These are phyloP conservation scores for Penstemon eatonii DNA, from an alignment of 257 asterid species.

Conservation along the genomic window DNA sequence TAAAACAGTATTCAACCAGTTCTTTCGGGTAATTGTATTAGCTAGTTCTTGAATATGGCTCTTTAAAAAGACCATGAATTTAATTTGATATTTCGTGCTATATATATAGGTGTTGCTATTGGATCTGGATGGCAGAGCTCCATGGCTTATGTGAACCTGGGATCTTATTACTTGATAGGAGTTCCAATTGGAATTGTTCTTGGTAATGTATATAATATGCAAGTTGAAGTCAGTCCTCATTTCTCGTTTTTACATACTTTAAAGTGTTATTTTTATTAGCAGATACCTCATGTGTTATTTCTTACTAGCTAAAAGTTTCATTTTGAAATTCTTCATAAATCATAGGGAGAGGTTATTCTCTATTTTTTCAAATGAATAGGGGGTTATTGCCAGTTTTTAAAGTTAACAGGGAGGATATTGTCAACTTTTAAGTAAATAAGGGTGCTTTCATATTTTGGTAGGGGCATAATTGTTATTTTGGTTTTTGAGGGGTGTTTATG, in stretches of 20 bases:
- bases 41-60: too few relatives aligned
- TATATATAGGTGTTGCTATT: conserved; percentile 39
- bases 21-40: conserved; percentile 43
- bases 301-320: too few relatives aligned
- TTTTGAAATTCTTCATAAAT: too few relatives aligned
- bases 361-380: too few relatives aligned
- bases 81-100: neutral
- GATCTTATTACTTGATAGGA: conserved; percentile 46
- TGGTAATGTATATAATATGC: conserved; percentile 36
- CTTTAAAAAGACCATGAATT: neutral
- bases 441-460: too few relatives aligned
- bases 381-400: too few relatives aligned
- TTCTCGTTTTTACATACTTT: neutral
- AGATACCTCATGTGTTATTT: neutral
- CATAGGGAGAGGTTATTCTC: too few relatives aligned
- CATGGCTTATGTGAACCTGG: conserved; percentile 47
- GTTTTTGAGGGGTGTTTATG: too few relatives aligned
- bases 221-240: conserved; percentile 36
- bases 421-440: too few relatives aligned
- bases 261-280: neutral
- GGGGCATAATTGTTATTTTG: too few relatives aligned
- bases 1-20: conserved; percentile 54
- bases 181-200: conserved; percentile 42
- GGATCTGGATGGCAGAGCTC: conserved; percentile 56
- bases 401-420: too few relatives aligned